A percentile compares a stretch with the other conserved stretches of the same genome.
These are phyloP conservation scores for Diaporthe destruens DNA, from an alignment of 2,329 filamentous ascomycete species.

Conservation along the genomic window DNA sequence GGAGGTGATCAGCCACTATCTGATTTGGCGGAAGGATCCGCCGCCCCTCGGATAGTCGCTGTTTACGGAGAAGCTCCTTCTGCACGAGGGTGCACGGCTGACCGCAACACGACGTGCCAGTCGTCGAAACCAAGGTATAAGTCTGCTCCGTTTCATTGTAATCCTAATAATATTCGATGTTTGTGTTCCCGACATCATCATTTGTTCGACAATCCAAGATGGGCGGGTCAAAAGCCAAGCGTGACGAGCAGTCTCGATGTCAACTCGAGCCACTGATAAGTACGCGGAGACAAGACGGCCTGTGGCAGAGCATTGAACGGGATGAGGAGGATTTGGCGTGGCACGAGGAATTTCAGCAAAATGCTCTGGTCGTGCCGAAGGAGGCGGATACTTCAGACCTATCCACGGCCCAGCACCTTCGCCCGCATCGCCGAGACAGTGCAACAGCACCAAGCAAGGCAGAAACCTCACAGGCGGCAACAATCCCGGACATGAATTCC, in stretches of 20 bases:
- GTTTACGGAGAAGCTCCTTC: neutral
- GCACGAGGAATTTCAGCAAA: neutral
- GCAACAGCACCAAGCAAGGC: too few species aligned
- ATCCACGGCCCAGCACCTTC: too few species aligned
- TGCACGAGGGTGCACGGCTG: neutral
- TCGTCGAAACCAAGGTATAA: too few species aligned
- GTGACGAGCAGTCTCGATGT: neutral
- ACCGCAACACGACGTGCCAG: neutral
- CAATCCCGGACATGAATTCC: neutral
- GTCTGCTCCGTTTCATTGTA: accelerated
- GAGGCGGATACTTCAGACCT: accelerated
- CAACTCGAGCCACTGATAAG: neutral
- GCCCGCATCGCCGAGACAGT: neutral
- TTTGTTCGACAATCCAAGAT: neutral
- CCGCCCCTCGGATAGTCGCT: neutral
- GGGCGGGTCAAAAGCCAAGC: neutral
- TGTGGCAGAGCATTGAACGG: conserved; percentile 26
- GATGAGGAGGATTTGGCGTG: neutral
- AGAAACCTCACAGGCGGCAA: accelerated
- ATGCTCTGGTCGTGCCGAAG: too few species aligned
- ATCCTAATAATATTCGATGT: neutral
- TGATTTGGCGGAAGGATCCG: neutral
- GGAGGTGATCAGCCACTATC: neutral
- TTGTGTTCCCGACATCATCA: accelerated
- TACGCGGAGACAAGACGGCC: neutral